phyloP scores from a whole-genome alignment of 2,329 filamentous ascomycete species.

The Aureobasidium leucospermi region DNA sequence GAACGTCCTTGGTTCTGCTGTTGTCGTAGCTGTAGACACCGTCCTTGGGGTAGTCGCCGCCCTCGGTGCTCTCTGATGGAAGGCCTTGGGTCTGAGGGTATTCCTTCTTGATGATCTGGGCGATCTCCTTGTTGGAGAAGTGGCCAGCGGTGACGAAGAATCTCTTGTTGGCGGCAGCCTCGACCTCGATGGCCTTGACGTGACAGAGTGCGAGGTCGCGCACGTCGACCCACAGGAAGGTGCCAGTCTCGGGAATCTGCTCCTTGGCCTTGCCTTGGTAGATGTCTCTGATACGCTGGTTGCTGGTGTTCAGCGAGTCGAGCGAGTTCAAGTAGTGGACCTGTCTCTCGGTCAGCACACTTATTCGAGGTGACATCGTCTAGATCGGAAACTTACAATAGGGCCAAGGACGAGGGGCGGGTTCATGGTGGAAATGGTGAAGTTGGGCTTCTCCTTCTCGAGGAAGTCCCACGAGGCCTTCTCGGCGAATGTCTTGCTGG shows the following conservation, averaged over 20 bases:
- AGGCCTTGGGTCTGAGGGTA: constrained; percentile 48
- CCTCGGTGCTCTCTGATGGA: constrained; percentile 34
- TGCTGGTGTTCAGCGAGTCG: constrained; percentile 64
- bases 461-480: constrained; percentile 48
- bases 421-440: constrained; percentile 42
- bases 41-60: constrained; percentile 39
- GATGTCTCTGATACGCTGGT: constrained; percentile 57
- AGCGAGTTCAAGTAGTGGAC: constrained; percentile 54
- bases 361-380: not conserved
- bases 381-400: constrained; percentile 26
- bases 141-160: constrained; percentile 57
- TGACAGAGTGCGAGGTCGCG: constrained; percentile 56
- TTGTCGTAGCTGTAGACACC: constrained; percentile 53
- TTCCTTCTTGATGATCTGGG: constrained; percentile 47
- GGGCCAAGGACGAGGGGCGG: constrained; percentile 46
- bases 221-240: constrained; percentile 43
- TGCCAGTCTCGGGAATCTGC: constrained; percentile 50
- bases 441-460: constrained; percentile 44
- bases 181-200: constrained; percentile 50
- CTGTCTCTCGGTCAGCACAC: constrained; percentile 4
- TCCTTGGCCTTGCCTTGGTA: constrained; percentile 56
- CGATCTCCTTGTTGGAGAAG: constrained; percentile 55
- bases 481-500: constrained; percentile 57
- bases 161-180: constrained; percentile 52
- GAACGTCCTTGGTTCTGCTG: constrained; percentile 43